phyloP scores from a whole-genome alignment of 805 yeast species.

The Alloascoidea africana region DNA sequence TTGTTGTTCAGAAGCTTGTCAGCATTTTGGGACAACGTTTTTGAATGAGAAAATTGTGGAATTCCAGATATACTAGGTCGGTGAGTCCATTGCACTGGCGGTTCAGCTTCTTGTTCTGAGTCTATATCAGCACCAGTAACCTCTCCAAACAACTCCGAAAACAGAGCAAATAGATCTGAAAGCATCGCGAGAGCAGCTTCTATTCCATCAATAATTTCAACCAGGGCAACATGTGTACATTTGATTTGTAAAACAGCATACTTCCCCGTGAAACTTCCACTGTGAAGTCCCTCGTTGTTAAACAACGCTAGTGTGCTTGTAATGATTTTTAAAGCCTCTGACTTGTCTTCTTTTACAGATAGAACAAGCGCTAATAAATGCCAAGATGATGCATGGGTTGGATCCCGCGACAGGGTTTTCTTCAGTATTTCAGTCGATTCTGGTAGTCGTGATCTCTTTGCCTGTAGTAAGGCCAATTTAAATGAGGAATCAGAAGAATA shows the following conservation, averaged over 20 bases:
- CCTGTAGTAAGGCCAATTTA: constrained; percentile 16
- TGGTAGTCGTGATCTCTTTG: constrained; percentile 9
- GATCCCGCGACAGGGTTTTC: constrained; percentile 18
- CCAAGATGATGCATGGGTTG: constrained; percentile 47
- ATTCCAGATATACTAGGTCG: constrained; percentile 25
- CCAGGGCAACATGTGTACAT: constrained; percentile 57
- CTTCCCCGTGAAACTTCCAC: constrained; percentile 21
- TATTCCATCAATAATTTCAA: constrained; percentile 44
- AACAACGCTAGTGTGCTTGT: constrained; percentile 30
- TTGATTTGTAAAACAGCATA: constrained; percentile 45
- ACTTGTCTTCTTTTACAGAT: constrained; percentile 42
- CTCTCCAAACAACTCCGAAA: constrained; percentile 28
- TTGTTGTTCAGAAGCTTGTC: constrained; percentile 3
- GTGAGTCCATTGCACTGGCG: constrained; percentile 20
- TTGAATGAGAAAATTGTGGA: constrained; percentile 9
- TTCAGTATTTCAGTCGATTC: constrained; percentile 13
- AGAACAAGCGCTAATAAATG: constrained; percentile 51
- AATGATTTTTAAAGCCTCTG: constrained; percentile 40
- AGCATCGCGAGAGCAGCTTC: constrained; percentile 44
- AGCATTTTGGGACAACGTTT: not conserved
- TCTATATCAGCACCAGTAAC: not conserved
- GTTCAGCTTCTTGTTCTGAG: constrained; percentile 3
- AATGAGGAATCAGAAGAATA: constrained; percentile 7
- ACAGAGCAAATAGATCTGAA: constrained; percentile 50
- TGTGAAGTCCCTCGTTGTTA: constrained; percentile 7